Percentiles rank a stretch among this genome's conserved stretches.
Evolutionary conservation across 192 early-diverging fungal species (phyloP).

Genomic region (Podila clonocystis): DNA sequence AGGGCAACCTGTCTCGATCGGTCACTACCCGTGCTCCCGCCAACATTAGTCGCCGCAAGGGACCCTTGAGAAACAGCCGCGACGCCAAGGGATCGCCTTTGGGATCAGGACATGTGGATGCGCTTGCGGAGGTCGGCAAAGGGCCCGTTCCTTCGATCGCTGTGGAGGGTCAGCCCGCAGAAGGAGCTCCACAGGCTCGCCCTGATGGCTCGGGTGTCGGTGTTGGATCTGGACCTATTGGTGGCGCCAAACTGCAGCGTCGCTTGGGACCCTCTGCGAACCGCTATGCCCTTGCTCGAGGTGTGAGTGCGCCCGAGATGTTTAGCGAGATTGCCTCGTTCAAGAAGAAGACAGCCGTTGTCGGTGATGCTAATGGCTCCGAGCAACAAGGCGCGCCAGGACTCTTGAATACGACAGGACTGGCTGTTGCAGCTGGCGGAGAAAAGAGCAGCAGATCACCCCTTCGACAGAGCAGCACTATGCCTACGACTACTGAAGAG

Average conservation of each 20-base stretch:
- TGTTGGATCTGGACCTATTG: conserved; percentile 15
- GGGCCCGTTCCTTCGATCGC: conserved; percentile 21
- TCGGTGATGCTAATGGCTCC: conserved; percentile 4
- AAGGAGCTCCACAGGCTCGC: neutral
- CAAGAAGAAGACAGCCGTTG: conserved; percentile 29
- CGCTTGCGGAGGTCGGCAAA: neutral
- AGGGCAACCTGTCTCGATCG: conserved; percentile 41
- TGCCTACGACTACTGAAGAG: neutral
- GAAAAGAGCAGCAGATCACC: conserved; percentile 42
- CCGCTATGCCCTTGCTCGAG: conserved; percentile 24
- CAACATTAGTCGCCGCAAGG: conserved; percentile 17
- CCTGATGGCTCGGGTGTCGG: conserved; percentile 38
- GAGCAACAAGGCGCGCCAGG: conserved; percentile 19
- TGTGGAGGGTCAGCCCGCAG: conserved; percentile 13
- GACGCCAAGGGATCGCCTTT: conserved; percentile 16
- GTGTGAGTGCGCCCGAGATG: conserved; percentile 50
- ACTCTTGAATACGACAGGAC: conserved; percentile 29
- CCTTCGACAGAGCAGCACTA: conserved; percentile 21
- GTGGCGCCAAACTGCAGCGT: conserved; percentile 25
- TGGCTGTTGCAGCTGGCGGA: conserved; percentile 30
- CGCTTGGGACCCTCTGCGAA: conserved; percentile 19
- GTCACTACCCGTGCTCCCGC: conserved; percentile 39
- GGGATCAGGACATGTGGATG: conserved; percentile 15
- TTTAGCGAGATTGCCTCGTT: conserved; percentile 30
- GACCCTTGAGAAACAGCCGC: conserved; percentile 16